Percentiles rank a stretch among this genome's conserved stretches.
Conservation (phyloP, 2,329 filamentous ascomycete genomes). For the Epichloe scottii region DNA sequence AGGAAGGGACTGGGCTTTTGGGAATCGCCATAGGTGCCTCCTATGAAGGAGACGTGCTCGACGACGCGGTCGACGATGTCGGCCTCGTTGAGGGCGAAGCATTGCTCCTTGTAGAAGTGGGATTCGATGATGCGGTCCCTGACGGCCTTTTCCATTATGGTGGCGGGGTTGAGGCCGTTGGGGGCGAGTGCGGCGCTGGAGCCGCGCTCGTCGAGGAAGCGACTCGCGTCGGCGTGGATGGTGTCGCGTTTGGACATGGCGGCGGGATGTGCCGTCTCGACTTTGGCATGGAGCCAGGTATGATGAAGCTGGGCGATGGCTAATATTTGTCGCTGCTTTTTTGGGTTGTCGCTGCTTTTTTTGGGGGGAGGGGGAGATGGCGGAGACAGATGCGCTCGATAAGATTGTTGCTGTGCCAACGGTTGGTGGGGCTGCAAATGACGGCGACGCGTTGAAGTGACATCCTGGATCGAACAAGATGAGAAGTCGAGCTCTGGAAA, state of each 20-base stretch:
- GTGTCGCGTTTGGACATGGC: conserved; percentile 27
- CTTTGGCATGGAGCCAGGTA: background rate
- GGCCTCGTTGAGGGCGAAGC: conserved; percentile 82
- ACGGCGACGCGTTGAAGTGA: conserved; percentile 6
- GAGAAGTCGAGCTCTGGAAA: background rate
- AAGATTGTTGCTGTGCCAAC: conserved; percentile 35
- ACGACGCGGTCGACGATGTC: conserved; percentile 81
- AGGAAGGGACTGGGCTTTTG: conserved; percentile 89
- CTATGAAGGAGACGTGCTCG: conserved; percentile 68
- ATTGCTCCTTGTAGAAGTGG: conserved; percentile 98
- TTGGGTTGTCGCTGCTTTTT: background rate
- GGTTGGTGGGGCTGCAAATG: conserved; percentile 1
- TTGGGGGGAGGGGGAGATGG: conserved; percentile 3
- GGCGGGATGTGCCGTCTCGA: background rate
- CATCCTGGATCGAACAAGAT: background rate
- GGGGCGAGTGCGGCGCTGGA: conserved; percentile 63
- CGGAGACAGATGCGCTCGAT: conserved; percentile 13
- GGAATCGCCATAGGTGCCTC: conserved; percentile 71
- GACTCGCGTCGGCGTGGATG: conserved; percentile 69
- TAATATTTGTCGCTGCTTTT: no score
- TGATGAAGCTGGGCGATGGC: background rate
- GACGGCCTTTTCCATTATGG: conserved; percentile 89
- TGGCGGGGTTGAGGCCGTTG: conserved; percentile 86
- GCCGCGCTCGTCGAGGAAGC: conserved; percentile 84
- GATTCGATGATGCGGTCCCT: conserved; percentile 90